Percentiles rank a stretch among this genome's conserved stretches.
These are phyloP conservation scores for Lentinula edodes DNA, from an alignment of 768 basidiomycete genomes.

Conservation along the genomic window DNA sequence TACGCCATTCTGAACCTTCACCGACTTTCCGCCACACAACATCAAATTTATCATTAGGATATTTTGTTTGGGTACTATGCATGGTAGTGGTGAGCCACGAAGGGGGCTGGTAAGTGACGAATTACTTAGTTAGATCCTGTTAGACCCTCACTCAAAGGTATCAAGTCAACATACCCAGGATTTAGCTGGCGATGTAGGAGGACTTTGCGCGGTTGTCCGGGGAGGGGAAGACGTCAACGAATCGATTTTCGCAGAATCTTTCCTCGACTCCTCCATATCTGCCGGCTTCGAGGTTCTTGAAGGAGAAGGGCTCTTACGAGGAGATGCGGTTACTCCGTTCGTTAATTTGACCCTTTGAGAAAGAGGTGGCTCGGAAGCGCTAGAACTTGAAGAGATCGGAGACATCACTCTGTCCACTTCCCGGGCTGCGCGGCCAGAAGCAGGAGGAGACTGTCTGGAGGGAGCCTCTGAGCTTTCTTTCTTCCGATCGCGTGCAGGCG, in stretches of 20 bases:
- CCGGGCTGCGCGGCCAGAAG: slow-evolving; percentile 20
- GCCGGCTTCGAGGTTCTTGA: slow-evolving; percentile 20
- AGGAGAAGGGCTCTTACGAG: background rate
- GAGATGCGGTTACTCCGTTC: slow-evolving; percentile 40
- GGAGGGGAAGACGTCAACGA: background rate
- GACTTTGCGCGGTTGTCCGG: background rate
- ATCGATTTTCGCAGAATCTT: background rate
- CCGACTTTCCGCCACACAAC: slow-evolving; percentile 59
- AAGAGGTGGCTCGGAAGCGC: slow-evolving; percentile 69
- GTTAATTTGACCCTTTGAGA: slow-evolving; percentile 53
- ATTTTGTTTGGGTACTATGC: slow-evolving; percentile 60
- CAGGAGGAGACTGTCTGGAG: slow-evolving; percentile 22
- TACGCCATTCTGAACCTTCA: slow-evolving; percentile 75
- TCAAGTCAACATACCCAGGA: slow-evolving; percentile 3
- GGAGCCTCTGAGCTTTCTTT: slow-evolving; percentile 31
- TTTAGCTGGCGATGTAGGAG: slow-evolving; percentile 8
- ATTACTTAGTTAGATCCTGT: background rate
- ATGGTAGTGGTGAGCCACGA: slow-evolving; percentile 70
- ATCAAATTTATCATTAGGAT: slow-evolving; percentile 81
- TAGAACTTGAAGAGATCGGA: slow-evolving; percentile 69
- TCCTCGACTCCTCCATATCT: background rate
- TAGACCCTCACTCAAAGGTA: background rate
- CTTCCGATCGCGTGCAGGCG: slow-evolving; percentile 37
- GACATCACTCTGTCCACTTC: slow-evolving; percentile 57
- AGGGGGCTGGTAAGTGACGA: slow-evolving; percentile 40